Evolutionary conservation across 768 basidiomycete genomes (phyloP), one percentile per base, ranked within the genome.

Genomic region (Phlebiopsis gigantea): DNA sequence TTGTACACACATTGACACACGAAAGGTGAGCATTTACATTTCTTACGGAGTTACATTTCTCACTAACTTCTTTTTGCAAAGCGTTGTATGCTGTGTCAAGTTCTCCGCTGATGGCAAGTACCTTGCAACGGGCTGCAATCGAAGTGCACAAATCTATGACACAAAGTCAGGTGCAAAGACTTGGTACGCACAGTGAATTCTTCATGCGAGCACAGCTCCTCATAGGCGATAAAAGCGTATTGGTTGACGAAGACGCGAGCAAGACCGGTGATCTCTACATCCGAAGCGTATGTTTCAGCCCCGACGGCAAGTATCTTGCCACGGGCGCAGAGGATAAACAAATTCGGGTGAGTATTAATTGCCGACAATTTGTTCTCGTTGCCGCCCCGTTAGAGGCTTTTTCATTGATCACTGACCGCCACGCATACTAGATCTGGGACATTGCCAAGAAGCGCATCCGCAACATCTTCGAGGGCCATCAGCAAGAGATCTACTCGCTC

Each of bases 121-220:
- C 59, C 81, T 98, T 29, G 96, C 96, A 28, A 98, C 96, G 4
- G 96, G 96, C 12, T 98, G 95, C 73, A 98, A 98, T 73, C 80
- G 92, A 42, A 92, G 93, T 0, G 93, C 94, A 19, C 94, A 97
- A 71, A 94, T 98, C 56, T 98, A 90, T 69, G 93, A 98, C 68
- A 89, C 88, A 25, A 89, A 89, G 72, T 88, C 90, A 0, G 95
- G 95, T 6, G 69, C 66, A 0, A 93, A 91, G 73, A 87, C 87
- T 28, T 93, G 88, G 94, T 93, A 62, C 55, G 84, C 69, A 17
- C 17, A 86, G 86, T 30, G 92, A 87, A 93, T 93, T 55, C 84
- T 68, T 22, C 19, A n/a, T 44, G 2, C 34, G n/a, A 46, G 24
- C 29, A 31, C 19, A 46, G 17, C 54, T 1, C 44, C 2, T 51